Evolutionary conservation across 2,329 filamentous ascomycete genomes (phyloP).

Genomic region (Pseudocercospora fuligena): DNA sequence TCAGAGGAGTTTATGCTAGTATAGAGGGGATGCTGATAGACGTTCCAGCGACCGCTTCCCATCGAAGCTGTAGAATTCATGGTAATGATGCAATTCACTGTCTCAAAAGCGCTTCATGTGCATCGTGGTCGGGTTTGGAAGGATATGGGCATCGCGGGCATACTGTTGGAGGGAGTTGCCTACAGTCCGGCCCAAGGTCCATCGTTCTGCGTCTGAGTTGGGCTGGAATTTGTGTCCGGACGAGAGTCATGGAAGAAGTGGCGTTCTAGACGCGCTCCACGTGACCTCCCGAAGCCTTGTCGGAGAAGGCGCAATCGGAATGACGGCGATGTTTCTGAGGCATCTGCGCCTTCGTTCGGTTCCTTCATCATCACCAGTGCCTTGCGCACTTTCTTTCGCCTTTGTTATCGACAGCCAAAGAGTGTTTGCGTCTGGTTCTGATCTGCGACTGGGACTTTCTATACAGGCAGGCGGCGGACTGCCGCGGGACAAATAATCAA

Average conservation of each 20-base stretch:
- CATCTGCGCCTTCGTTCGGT: not conserved
- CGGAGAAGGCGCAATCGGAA: not conserved
- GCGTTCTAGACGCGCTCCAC: not conserved
- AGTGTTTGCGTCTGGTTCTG: not conserved
- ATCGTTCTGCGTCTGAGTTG: too few relatives aligned
- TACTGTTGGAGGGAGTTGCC: too few relatives aligned
- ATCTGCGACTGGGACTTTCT: slow-evolving; percentile 5
- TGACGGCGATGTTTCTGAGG: not conserved
- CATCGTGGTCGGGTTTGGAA: too few relatives aligned
- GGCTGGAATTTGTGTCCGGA: too few relatives aligned
- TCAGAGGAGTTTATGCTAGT: not conserved
- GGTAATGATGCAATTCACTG: not conserved
- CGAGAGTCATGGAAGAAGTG: not conserved
- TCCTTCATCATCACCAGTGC: not conserved
- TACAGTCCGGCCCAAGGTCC: too few relatives aligned
- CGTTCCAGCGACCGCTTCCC: not conserved
- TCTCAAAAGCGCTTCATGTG: not conserved
- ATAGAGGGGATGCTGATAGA: not conserved
- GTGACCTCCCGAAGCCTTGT: not conserved
- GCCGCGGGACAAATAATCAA: slow-evolving; percentile 25
- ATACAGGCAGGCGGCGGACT: slow-evolving; percentile 15
- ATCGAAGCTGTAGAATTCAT: not conserved
- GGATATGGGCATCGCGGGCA: too few relatives aligned
- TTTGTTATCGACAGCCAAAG: not conserved
- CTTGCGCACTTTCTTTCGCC: not conserved